A percentile compares a stretch with the other conserved stretches of the same genome.
Conservation (phyloP, 148 eudicot genomes). For the Silene conica region DNA sequence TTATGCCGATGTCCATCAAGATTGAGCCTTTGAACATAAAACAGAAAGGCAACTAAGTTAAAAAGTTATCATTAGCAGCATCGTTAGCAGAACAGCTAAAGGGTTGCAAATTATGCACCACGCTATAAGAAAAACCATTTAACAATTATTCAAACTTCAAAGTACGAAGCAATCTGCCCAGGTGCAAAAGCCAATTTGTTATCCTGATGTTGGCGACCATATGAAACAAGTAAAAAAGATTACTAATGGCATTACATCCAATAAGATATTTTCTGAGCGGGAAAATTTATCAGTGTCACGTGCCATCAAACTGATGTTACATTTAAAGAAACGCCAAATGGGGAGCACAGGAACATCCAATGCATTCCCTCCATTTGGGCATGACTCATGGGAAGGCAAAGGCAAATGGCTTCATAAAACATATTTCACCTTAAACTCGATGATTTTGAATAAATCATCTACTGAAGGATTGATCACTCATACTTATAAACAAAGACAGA, state of each 20-base stretch:
- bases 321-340: slow-evolving; percentile 4
- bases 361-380: slow-evolving; percentile 2
- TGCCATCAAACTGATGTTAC: background rate
- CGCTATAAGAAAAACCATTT: too few species aligned
- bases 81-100: background rate
- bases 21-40: slow-evolving; percentile 55
- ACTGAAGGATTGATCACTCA: slow-evolving; percentile 12
- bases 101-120: slow-evolving; percentile 4
- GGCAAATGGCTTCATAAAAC: background rate
- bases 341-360: slow-evolving; percentile 3
- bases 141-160: background rate
- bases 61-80: background rate
- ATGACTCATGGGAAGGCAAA: background rate
- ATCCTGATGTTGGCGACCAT: background rate
- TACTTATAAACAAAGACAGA: slow-evolving; percentile 15
- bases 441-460: background rate
- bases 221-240: background rate
- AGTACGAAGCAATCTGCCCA: background rate
- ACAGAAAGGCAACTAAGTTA: slow-evolving; percentile 3
- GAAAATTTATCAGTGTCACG: background rate
- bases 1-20: slow-evolving; percentile 86
- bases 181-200: background rate
- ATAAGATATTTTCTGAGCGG: background rate
- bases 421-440: background rate
- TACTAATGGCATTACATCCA: background rate